These are phyloP conservation scores for Solanum clarkiae DNA, from an alignment of 257 asterid genomes.

Conservation along the genomic window DNA sequence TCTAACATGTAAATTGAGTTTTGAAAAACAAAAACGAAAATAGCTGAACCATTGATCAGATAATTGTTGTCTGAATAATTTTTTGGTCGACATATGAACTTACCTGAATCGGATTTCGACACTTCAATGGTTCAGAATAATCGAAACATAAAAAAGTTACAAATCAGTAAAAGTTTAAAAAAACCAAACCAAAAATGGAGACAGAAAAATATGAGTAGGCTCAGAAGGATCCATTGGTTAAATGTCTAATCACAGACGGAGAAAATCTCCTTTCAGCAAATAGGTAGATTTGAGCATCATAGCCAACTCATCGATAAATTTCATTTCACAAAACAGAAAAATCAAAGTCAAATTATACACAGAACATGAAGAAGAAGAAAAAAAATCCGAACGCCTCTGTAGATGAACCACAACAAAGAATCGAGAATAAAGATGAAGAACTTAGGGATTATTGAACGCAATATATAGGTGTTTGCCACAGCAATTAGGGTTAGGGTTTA, in stretches of 20 bases:
- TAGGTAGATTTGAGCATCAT: conserved; percentile 70
- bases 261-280: conserved; percentile 38
- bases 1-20: background rate
- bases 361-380: background rate
- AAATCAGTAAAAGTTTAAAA: background rate
- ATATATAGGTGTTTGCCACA: background rate
- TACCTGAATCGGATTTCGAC: conserved; percentile 36
- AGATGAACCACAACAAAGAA: background rate
- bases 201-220: conserved; percentile 4
- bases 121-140: conserved; percentile 18
- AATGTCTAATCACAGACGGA: conserved; percentile 37
- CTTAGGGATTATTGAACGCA: background rate
- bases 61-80: conserved; percentile 72
- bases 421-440: background rate
- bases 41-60: conserved; percentile 44
- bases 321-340: background rate
- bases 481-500: conserved; percentile 10
- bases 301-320: conserved; percentile 9
- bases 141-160: background rate
- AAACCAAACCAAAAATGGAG: background rate
- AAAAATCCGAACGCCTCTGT: background rate
- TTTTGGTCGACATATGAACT: conserved; percentile 28
- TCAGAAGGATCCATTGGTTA: conserved; percentile 98
- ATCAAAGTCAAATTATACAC: background rate
- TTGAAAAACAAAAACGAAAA: background rate